These are phyloP conservation scores for Gossypium laxum DNA, from an alignment of 441 rosid species.

Conservation along the genomic window DNA sequence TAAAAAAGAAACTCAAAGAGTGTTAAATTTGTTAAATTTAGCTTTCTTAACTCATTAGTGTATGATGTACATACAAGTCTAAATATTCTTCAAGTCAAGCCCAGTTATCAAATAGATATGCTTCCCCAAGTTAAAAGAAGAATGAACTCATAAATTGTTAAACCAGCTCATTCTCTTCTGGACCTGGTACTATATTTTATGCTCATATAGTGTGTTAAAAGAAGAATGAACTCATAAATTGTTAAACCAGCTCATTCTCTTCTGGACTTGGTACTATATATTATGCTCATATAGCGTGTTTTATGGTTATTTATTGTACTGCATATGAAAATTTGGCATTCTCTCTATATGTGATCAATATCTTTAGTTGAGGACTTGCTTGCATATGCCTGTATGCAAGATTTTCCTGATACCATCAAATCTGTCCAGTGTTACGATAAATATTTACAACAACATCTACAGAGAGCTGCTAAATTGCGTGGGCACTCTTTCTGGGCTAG, in stretches of 20 bases:
- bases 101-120: neutral
- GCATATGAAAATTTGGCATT: neutral
- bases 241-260: neutral
- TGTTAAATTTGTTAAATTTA: neutral
- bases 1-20: neutral
- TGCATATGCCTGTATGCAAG: neutral
- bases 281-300: neutral
- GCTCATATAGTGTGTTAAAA: neutral
- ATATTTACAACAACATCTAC: slow-evolving; percentile 48
- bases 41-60: slow-evolving; percentile 5
- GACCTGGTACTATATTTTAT: neutral
- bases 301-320: neutral
- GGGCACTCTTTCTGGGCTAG: slow-evolving; percentile 60
- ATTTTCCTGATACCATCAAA: slow-evolving; percentile 10
- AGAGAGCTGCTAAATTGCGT: slow-evolving; percentile 48
- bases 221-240: slow-evolving; percentile 3
- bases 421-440: slow-evolving; percentile 57
- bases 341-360: neutral
- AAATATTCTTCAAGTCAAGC: neutral
- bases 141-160: slow-evolving; percentile 5
- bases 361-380: neutral
- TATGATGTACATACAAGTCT: neutral
- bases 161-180: neutral
- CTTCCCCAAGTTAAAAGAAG: neutral
- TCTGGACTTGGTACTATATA: neutral